phyloP scores from a whole-genome alignment of 305 asterid genomes.

The Fraxinus xanthoxyloides region DNA sequence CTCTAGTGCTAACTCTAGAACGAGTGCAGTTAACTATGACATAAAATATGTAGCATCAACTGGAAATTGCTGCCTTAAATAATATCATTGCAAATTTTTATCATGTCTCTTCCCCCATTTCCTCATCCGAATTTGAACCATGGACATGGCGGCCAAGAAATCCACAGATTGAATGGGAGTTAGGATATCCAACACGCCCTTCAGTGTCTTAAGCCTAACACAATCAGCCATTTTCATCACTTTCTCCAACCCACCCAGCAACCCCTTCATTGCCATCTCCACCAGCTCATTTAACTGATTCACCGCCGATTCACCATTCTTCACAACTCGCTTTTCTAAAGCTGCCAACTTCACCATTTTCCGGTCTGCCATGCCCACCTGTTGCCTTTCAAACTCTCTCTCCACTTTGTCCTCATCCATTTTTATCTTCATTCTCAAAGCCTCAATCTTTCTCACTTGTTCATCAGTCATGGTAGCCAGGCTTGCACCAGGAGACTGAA shows the following conservation, averaged over 20 bases:
- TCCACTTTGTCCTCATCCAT: slow-evolving; percentile 63
- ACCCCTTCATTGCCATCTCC: slow-evolving; percentile 39
- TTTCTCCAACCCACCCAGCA: slow-evolving; percentile 44
- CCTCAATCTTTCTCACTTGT: slow-evolving; percentile 39
- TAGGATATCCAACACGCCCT: slow-evolving; percentile 54
- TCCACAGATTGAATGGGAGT: slow-evolving; percentile 47
- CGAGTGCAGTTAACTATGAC: background rate
- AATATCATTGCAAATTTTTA: background rate
- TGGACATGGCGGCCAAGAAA: slow-evolving; percentile 51
- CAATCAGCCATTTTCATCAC: slow-evolving; percentile 82
- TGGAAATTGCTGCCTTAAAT: background rate
- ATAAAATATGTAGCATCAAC: background rate
- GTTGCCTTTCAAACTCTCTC: slow-evolving; percentile 69
- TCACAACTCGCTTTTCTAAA: slow-evolving; percentile 23
- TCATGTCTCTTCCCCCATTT: slow-evolving; percentile 43
- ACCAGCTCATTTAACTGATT: slow-evolving; percentile 31
- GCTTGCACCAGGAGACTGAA: slow-evolving; percentile 6
- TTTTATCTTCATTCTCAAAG: slow-evolving; percentile 35
- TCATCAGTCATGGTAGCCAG: slow-evolving; percentile 35
- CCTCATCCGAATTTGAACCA: slow-evolving; percentile 49
- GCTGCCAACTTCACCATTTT: slow-evolving; percentile 49
- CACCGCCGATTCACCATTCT: background rate
- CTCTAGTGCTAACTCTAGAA: background rate
- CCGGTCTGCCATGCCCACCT: slow-evolving; percentile 53
- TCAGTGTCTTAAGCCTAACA: slow-evolving; percentile 60